phyloP scores from a whole-genome alignment of 2,329 filamentous ascomycete genomes.

The Dendryphion nanum region DNA sequence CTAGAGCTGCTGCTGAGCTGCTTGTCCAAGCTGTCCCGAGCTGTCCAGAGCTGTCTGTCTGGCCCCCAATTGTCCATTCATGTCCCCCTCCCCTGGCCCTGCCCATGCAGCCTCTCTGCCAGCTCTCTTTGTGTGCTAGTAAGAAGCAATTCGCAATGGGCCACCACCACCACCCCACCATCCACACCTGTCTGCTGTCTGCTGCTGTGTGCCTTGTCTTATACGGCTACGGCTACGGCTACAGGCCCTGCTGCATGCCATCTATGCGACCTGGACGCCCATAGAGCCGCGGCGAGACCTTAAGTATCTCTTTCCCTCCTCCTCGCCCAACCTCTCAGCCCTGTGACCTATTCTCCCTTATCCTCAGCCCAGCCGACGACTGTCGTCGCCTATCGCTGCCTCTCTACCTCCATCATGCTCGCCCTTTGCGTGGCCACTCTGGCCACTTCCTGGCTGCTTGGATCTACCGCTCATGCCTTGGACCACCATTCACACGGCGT shows the following conservation, averaged over 20 bases:
- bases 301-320: conserved; percentile 12
- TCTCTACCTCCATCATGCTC: conserved; percentile 22
- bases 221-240: conserved; percentile 5
- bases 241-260: conserved; percentile 11
- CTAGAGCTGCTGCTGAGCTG: too few species aligned
- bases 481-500: conserved; percentile 44
- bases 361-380: conserved; percentile 1
- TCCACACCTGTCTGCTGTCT: too few species aligned
- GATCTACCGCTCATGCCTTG: conserved; percentile 15
- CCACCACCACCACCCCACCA: conserved; percentile 5
- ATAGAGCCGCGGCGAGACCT: conserved; percentile 2
- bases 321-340: conserved; percentile 4
- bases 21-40: conserved; percentile 2
- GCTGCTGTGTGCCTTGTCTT: conserved; percentile 9
- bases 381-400: conserved; percentile 2
- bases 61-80: too few species aligned
- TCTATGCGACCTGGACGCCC: conserved; percentile 7
- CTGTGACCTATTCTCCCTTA: conserved; percentile 3
- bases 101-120: conserved; percentile 20
- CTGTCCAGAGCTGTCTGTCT: neutral
- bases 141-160: conserved; percentile 14
- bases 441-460: conserved; percentile 23
- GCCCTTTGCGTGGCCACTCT: conserved; percentile 21
- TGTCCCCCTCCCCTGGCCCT: neutral
- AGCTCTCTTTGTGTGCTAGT: too few species aligned